Evolutionary conservation across 129 eudicot genomes (phyloP).

Genomic region (Lactuca sativa): DNA sequence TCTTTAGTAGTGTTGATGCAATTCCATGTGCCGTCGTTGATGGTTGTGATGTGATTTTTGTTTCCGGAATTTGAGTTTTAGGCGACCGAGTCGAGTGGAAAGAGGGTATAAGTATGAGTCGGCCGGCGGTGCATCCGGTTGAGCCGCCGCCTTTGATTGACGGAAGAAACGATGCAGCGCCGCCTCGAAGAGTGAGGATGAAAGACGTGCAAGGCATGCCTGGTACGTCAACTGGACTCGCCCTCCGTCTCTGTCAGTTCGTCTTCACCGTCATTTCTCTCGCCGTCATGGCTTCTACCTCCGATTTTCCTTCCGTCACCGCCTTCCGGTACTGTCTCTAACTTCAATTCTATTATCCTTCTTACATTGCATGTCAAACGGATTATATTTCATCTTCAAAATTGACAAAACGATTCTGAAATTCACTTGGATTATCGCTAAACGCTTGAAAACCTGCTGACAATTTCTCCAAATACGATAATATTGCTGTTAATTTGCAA

Average conservation of each 20-base stretch:
- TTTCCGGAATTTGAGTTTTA: constrained; percentile 8
- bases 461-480: not conserved
- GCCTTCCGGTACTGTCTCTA: constrained; percentile 57
- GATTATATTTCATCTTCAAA: constrained; percentile 5
- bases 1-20: not conserved
- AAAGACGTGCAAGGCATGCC: constrained; percentile 82
- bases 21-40: constrained; percentile 1
- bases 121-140: constrained; percentile 96
- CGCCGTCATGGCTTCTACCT: constrained; percentile 73
- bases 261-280: constrained; percentile 63
- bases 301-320: constrained; percentile 85
- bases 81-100: constrained; percentile 6
- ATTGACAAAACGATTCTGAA: constrained; percentile 7
- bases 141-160: constrained; percentile 58
- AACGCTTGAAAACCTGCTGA: not conserved
- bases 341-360: not conserved
- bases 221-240: constrained; percentile 65
- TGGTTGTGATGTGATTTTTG: constrained; percentile 21
- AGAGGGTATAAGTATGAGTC: constrained; percentile 48
- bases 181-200: constrained; percentile 64
- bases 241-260: constrained; percentile 68
- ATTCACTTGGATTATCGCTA: not conserved
- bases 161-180: constrained; percentile 41
- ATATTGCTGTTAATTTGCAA: not conserved
- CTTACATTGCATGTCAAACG: not conserved